Evolutionary conservation across 2,329 filamentous ascomycete species (phyloP).

Genomic region (Stachybotrys echinatus): DNA sequence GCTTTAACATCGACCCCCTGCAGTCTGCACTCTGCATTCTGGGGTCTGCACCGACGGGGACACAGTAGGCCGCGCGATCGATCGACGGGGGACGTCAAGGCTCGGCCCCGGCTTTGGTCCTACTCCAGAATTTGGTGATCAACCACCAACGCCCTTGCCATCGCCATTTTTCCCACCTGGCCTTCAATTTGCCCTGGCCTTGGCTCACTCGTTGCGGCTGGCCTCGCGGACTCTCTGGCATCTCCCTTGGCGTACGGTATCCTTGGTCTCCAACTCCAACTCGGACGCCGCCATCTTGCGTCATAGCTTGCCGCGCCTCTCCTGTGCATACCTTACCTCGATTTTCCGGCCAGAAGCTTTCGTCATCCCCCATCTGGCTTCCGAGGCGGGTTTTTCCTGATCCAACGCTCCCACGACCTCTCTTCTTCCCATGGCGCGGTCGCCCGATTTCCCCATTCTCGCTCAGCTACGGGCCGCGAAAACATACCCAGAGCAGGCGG

Average conservation of each 20-base stretch:
- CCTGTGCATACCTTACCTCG: background rate
- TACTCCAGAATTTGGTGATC: background rate
- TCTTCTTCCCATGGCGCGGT: constrained; percentile 43
- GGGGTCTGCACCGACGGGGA: no score
- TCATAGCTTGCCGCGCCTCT: background rate
- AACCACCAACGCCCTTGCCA: background rate
- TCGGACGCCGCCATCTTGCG: no score
- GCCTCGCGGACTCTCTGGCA: background rate
- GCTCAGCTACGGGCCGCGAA: constrained; percentile 52
- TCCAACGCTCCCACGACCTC: background rate
- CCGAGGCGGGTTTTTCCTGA: background rate
- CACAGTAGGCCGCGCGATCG: no score
- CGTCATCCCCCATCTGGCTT: background rate
- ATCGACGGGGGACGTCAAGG: background rate
- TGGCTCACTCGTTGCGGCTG: background rate
- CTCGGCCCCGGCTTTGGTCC: background rate
- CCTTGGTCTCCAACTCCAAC: background rate
- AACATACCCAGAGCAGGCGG: constrained; percentile 45
- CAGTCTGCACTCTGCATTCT: no score
- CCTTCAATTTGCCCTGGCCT: background rate
- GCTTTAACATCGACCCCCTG: no score
- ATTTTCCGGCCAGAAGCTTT: background rate
- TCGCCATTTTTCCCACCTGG: background rate
- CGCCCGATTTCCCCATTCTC: constrained; percentile 44
- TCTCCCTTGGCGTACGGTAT: background rate